A percentile compares a stretch with the other conserved stretches of the same genome.
phyloP scores from a whole-genome alignment of 192 early-diverging fungal species.

The Coemansia sp. region DNA sequence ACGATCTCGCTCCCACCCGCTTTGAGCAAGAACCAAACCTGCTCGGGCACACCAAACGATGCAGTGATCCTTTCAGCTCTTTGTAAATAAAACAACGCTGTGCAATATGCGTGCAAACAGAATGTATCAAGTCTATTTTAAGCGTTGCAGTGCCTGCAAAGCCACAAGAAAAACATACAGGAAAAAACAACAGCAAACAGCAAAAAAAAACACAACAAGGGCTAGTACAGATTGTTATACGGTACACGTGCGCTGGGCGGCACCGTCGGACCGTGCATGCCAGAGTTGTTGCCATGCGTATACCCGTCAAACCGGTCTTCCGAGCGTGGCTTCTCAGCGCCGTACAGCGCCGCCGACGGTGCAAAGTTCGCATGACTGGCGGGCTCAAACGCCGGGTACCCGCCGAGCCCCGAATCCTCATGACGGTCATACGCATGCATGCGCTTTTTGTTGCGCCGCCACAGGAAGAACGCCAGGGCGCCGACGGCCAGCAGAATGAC shows the following conservation, averaged over 20 bases:
- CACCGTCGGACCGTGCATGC: background rate
- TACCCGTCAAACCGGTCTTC: background rate
- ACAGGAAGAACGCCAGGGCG: background rate
- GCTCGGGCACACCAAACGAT: too few species aligned
- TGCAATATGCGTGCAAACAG: too few species aligned
- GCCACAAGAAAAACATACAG: too few species aligned
- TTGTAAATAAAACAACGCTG: background rate
- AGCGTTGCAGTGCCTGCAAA: too few species aligned
- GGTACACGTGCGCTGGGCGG: conserved; percentile 6
- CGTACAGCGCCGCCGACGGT: background rate
- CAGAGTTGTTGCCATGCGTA: background rate
- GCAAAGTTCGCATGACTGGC: background rate
- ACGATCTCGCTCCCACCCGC: too few species aligned
- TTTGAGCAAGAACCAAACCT: conserved; percentile 1
- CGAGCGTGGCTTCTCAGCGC: background rate
- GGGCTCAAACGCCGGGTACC: conserved; percentile 3
- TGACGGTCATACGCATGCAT: background rate
- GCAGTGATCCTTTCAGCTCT: background rate
- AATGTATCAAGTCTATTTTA: too few species aligned
- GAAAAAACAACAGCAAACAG: too few species aligned
- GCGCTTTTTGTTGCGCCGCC: conserved; percentile 1
- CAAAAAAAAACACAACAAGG: too few species aligned
- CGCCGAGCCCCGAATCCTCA: too few species aligned
- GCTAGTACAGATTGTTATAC: background rate
- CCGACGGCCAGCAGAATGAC: background rate